phyloP scores from a whole-genome alignment of 179 eudicot genomes.

The Silene coronaria region DNA sequence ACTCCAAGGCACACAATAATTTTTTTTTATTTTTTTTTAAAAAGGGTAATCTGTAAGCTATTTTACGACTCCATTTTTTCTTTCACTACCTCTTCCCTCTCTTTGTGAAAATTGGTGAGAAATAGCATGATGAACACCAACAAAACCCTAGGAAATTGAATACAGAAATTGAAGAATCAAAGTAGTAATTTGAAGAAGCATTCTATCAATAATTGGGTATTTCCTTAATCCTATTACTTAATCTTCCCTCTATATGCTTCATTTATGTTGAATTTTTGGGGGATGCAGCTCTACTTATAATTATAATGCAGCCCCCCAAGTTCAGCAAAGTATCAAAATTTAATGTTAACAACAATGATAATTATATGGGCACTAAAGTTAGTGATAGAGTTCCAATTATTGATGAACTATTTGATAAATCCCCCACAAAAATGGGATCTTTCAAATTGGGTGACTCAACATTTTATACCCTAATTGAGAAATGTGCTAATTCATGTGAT shows the following conservation, averaged over 20 bases:
- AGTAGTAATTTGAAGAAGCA: neutral
- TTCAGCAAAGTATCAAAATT: conserved; percentile 9
- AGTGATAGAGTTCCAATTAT: conserved; percentile 30
- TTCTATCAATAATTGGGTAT: neutral
- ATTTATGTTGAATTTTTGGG: neutral
- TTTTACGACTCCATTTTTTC: too few relatives aligned
- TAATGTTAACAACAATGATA: conserved; percentile 6
- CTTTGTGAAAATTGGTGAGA: too few relatives aligned
- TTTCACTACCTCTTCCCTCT: neutral
- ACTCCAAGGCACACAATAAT: too few relatives aligned
- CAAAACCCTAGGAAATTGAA: neutral
- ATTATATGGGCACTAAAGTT: neutral
- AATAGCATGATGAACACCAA: neutral
- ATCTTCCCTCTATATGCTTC: neutral
- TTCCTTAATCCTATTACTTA: neutral
- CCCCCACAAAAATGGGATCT: conserved; percentile 45
- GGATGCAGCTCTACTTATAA: neutral
- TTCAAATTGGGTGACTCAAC: conserved; percentile 71
- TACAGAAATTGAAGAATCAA: neutral
- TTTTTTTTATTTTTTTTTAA: too few relatives aligned
- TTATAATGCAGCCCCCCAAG: neutral
- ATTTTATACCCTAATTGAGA: conserved; percentile 56
- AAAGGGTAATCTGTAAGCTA: too few relatives aligned
- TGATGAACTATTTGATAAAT: conserved; percentile 35
- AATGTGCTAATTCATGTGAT: conserved; percentile 49